Base-by-base conservation (phyloP, 2,329 filamentous ascomycete species). In the Alternaria sp. region DNA sequence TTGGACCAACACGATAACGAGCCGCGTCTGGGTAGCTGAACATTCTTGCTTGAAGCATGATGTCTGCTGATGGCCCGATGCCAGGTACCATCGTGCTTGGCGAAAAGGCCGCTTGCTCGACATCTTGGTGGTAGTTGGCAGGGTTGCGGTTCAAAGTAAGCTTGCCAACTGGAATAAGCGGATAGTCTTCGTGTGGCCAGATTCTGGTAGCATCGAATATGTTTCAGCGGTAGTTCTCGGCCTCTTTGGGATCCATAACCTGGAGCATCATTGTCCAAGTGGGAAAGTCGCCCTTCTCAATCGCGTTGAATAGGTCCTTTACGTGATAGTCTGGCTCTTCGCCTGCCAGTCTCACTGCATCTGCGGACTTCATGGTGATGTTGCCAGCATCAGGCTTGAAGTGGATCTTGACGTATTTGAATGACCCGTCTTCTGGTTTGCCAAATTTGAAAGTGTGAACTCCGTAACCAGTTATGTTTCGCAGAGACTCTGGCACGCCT, bases 81-180 rank as follows among this genome's bases (percentile, higher is more conserved):
- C 88, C 88, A 0, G 87, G 87, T 0, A 89, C 85, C 72, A 90
- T 78, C 59, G 84, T 86, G 0, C 84, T 84, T 0, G 88, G 88
- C 0, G 85, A 86, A 68, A 90, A 91, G 0, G 86, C 85, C 0
- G 85, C 84, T 75, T 90, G 87, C 73, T 91, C 88, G 45, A 89
- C 84, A 69, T 92, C 88, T 45, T 84, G 82, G 68, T 90, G 90
- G 79, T 90, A 90, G 77, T 91, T 90, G 53, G 84, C 76, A 1
- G 83, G 80, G 36, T 86, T 86, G 50, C 76, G 75, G 65, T 85
- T 82, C 10, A 87, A 71, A 0, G 79, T 82, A 63, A 87, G 72
- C 42, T 79, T 78, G 14, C 85, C 85, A 34, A 87, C 77, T 9
- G 76, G 74, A 2, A 77, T 72, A 45, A 85, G 66, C 0, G 84